Evolutionary conservation across 1,139 yeast genomes (phyloP).

Genomic region (Pichia inconspicua): DNA sequence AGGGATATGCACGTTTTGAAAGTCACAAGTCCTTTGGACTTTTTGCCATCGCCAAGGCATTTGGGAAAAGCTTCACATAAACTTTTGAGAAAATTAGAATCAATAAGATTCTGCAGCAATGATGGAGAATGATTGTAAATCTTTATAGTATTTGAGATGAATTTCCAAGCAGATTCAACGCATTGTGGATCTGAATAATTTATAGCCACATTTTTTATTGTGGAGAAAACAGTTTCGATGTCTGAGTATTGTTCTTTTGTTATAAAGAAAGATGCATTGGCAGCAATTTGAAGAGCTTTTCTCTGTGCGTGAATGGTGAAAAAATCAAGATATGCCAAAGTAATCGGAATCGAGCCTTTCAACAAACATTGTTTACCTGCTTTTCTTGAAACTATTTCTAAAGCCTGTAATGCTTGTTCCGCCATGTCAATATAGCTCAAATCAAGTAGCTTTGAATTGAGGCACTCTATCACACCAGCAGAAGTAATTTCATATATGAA

Average conservation of each 20-base stretch:
- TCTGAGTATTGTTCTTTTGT: constrained; percentile 37
- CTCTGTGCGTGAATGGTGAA: constrained; percentile 86
- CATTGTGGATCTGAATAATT: constrained; percentile 54
- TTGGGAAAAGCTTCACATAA: constrained; percentile 25
- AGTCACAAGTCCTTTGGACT: constrained; percentile 20
- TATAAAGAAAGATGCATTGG: constrained; percentile 60
- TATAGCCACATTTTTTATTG: constrained; percentile 52
- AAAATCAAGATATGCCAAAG: constrained; percentile 74
- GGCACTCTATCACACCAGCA: constrained; percentile 57
- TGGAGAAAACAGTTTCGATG: constrained; percentile 52
- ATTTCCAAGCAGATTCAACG: constrained; percentile 62
- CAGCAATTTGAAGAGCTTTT: constrained; percentile 68
- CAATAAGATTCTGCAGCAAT: constrained; percentile 40
- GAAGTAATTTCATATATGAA: constrained; percentile 58
- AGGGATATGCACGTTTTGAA: constrained; percentile 33
- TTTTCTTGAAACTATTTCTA: constrained; percentile 59
- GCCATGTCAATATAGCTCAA: constrained; percentile 84
- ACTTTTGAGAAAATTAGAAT: constrained; percentile 27
- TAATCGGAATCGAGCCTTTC: constrained; percentile 59
- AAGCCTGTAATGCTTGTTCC: constrained; percentile 79
- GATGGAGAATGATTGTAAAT: constrained; percentile 43
- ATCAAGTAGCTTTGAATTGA: constrained; percentile 63
- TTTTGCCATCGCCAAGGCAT: constrained; percentile 21
- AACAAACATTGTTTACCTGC: constrained; percentile 43
- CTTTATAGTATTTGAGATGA: constrained; percentile 54